A percentile compares a stretch with the other conserved stretches of the same genome.
Evolutionary conservation across 352 stramenopile genomes (phyloP).

Genomic region (Elongisporangium prolatum): DNA sequence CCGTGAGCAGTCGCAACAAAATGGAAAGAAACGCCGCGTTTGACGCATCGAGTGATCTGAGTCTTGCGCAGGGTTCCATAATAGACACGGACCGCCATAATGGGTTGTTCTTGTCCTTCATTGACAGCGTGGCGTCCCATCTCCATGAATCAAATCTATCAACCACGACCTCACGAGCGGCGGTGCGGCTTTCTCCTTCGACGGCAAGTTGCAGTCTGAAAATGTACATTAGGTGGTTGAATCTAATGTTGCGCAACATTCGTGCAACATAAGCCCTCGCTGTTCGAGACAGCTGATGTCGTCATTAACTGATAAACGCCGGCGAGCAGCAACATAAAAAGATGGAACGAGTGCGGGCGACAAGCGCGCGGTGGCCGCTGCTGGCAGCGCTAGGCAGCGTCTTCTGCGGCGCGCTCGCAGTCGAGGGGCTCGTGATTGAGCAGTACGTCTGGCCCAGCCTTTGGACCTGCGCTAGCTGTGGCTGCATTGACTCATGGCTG

Average conservation of each 20-base stretch:
- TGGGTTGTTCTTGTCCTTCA: neutral
- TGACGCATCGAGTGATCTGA: neutral
- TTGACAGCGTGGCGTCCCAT: neutral
- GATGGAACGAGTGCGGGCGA: neutral
- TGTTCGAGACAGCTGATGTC: neutral
- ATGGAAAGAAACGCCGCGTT: neutral
- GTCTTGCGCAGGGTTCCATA: neutral
- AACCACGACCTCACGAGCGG: neutral
- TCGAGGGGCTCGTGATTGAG: neutral
- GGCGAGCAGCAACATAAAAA: neutral
- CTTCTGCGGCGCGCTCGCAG: neutral
- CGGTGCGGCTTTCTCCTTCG: too few species aligned
- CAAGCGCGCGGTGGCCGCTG: neutral
- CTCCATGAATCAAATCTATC: neutral
- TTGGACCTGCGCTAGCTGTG: neutral
- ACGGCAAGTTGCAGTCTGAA: neutral
- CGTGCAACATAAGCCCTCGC: neutral
- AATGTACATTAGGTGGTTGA: too few species aligned
- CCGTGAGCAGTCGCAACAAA: neutral
- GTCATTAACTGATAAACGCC: neutral
- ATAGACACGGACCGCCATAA: neutral
- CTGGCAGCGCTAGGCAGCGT: neutral
- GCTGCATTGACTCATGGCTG: neutral
- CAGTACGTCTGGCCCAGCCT: neutral
- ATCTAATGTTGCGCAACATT: neutral